Conservation (phyloP, 345 rosid genomes). For the Populus davidiana region DNA sequence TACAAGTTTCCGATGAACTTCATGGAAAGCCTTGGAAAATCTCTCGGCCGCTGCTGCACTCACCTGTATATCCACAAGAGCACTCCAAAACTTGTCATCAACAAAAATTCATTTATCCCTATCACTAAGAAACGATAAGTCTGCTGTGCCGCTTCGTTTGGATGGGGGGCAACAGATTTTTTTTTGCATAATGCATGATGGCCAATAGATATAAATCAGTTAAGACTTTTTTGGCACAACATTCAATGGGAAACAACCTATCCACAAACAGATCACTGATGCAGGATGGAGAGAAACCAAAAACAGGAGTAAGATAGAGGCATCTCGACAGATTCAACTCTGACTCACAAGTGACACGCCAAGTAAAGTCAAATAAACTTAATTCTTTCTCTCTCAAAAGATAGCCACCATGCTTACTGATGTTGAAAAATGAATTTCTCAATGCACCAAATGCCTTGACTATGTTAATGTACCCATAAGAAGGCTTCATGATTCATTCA, state of each 20-base stretch:
- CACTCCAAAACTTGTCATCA: background rate
- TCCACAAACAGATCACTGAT: background rate
- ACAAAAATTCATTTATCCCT: background rate
- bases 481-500: background rate
- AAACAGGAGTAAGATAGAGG: background rate
- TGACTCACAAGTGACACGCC: background rate
- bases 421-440: background rate
- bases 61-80: slow-evolving; percentile 37
- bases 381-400: background rate
- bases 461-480: background rate
- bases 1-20: slow-evolving; percentile 79
- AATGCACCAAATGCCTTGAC: background rate
- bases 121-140: background rate
- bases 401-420: background rate
- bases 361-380: background rate
- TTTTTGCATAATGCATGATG: background rate
- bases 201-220: background rate
- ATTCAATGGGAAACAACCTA: background rate
- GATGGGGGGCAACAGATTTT: background rate
- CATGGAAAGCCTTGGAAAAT: slow-evolving; percentile 71
- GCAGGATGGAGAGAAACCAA: background rate
- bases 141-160: background rate
- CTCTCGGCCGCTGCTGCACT: slow-evolving; percentile 67
- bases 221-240: background rate
- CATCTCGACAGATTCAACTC: background rate